Base-by-base conservation (phyloP, 768 basidiomycete species). In the Gelatoporia subvermispora region DNA sequence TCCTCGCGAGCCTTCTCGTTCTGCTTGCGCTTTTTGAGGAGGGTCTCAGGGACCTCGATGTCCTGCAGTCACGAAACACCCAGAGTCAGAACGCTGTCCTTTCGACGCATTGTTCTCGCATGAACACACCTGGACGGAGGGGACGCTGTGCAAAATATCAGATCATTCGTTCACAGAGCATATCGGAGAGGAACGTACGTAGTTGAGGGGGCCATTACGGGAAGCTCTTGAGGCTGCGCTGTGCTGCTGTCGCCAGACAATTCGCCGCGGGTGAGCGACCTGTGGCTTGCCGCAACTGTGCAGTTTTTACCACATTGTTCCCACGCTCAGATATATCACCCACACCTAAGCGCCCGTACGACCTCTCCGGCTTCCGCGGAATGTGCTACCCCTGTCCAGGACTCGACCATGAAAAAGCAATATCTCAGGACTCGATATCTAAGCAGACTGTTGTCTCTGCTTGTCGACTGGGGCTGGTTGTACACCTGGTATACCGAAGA, bases 11-110 rank as follows among this genome's bases (percentile, higher is more conserved):
- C 88, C 78, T 94, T 94, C 78, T 95, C 92, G 65, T 85, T 94
- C 75, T 93, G 88, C 77, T 94, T 93, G 75, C 94, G 85, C 79
- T 95, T 97, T 83, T 96, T 97, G 77, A 97, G 91, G 77, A 97
- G 85, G 66, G 94, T 97, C 85, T 96, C 94, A 70, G 94, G 94
- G 74, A 95, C 94, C 82, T 94, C 88, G 69, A 96, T 84, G 65
- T 84, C 82, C 89, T 92, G 61, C 53, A 52, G 4, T 10, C 8
- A 43, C 22, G 9, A 36, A 21, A 18, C n/a, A 41, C 25, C 43
- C 24, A 35, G 50, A 41, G 54, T 52, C 47, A 41, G 40, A 2
- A 17, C n/a, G 48, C 36, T 36, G 20, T 41, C 36, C 38, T 24
- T 48, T 9, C 34, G 31, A 13, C 34, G 46, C 9, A 18, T 41